Percentiles rank a stretch among this genome's conserved stretches.
phyloP scores from a whole-genome alignment of 2,329 filamentous ascomycete species.

The Plectosphaerella plurivora region DNA sequence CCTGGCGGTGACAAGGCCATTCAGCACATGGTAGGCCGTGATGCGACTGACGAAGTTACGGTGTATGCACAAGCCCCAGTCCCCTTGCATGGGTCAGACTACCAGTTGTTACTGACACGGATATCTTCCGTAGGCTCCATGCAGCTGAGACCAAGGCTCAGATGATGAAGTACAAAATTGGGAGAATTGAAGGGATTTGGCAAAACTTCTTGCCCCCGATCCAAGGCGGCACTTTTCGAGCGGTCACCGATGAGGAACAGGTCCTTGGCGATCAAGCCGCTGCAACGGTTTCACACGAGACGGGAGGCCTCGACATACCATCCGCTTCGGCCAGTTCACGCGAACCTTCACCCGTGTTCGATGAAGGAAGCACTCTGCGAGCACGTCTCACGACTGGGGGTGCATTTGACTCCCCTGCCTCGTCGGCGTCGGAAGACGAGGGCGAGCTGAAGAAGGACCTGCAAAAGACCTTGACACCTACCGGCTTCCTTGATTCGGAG shows the following conservation, averaged over 20 bases:
- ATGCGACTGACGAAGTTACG: slow-evolving; percentile 92
- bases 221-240: slow-evolving; percentile 76
- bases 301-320: too few species aligned
- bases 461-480: slow-evolving; percentile 44
- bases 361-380: slow-evolving; percentile 28
- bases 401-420: slow-evolving; percentile 39
- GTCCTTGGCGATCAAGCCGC: slow-evolving; percentile 3
- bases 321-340: slow-evolving; percentile 52
- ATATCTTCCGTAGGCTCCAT: slow-evolving; percentile 59
- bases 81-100: neutral
- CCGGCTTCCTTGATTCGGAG: slow-evolving; percentile 66
- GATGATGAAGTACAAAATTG: slow-evolving; percentile 82
- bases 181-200: slow-evolving; percentile 77
- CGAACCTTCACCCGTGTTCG: slow-evolving; percentile 46
- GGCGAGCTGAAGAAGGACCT: slow-evolving; percentile 36
- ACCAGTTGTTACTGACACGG: slow-evolving; percentile 7
- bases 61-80: slow-evolving; percentile 53
- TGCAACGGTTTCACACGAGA: slow-evolving; percentile 16
- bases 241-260: slow-evolving; percentile 7
- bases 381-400: slow-evolving; percentile 18
- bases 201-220: slow-evolving; percentile 86
- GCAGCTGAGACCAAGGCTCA: slow-evolving; percentile 69
- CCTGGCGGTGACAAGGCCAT: slow-evolving; percentile 91
- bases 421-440: slow-evolving; percentile 53
- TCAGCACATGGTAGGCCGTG: slow-evolving; percentile 85